These are phyloP conservation scores for Diphasiastrum complanatum DNA, from an alignment of 83 land plant genomes.

Conservation along the genomic window DNA sequence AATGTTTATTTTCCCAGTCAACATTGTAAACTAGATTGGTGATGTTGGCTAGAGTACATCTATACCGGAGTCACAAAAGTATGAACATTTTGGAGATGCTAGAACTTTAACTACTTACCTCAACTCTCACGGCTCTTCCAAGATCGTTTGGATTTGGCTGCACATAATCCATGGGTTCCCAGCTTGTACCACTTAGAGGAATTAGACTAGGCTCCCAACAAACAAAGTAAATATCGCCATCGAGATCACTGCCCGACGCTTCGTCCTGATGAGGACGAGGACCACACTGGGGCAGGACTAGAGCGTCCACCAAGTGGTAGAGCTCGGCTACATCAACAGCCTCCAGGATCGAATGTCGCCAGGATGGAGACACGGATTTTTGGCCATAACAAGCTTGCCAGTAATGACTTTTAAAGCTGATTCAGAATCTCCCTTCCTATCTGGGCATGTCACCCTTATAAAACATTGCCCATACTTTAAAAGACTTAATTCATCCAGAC, in stretches of 20 bases:
- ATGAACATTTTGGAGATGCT: too few species aligned
- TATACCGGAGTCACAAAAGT: too few species aligned
- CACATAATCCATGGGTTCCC: constrained; percentile 10
- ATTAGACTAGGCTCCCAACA: constrained; percentile 71
- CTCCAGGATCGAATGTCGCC: constrained; percentile 30
- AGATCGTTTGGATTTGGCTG: neutral
- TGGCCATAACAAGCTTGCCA: constrained; percentile 29
- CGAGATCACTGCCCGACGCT: constrained; percentile 90
- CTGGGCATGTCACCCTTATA: constrained; percentile 52
- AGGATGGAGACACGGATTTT: constrained; percentile 39
- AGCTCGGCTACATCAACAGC: constrained; percentile 30
- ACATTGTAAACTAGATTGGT: too few species aligned
- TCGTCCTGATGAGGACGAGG: constrained; percentile 66
- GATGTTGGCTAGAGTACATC: too few species aligned
- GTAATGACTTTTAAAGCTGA: constrained; percentile 14
- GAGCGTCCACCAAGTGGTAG: constrained; percentile 35
- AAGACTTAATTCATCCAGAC: constrained; percentile 64
- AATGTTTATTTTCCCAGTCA: too few species aligned
- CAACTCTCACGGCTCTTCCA: neutral
- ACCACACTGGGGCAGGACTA: constrained; percentile 62
- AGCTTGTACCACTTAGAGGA: constrained; percentile 42
- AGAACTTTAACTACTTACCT: too few species aligned
- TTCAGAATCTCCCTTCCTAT: constrained; percentile 19
- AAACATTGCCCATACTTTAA: constrained; percentile 76
- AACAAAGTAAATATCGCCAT: constrained; percentile 83